Base-by-base conservation (phyloP, 2,329 filamentous ascomycete genomes). In the Aspergillus aculeatus region DNA sequence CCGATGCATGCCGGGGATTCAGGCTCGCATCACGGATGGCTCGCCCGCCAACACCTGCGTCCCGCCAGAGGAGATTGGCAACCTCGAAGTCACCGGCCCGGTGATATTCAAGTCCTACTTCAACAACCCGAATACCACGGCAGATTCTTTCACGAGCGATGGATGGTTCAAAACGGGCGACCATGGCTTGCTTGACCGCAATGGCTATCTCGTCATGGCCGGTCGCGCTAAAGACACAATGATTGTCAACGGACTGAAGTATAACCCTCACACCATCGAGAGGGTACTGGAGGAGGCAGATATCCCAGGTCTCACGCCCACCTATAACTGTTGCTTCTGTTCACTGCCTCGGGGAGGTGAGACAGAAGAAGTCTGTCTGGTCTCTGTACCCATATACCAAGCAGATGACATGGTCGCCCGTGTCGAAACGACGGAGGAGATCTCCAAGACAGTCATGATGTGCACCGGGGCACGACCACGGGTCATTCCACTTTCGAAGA, bases 181-280 rank as follows among this genome's bases (percentile, higher is more conserved):
- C 32, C 38, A 48, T n/a, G 67, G 35, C 3, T 54, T 19, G 4
- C 56, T 66, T n/a, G 62, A 65, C 41, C 24, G 44, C 9, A 48
- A 31, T 5, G 65, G 66, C 2, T 26, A 56, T 47, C 55, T 68
- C 4, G 41, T 38, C 6, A 51, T 68, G 19, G 26, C 48, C 7
- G 65, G 66, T 19, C 53, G 64, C 14, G 41, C 50, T 23, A 81
- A 81, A 60, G 81, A 83, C 12, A 62, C 70, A 3, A 74, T 83
- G 41, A 81, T 76, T 58, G 73, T 83, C 60, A 83, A 83, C 59
- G 80, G 80, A 0, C 69, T 81, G 53, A 83, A 82, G 23, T 71
- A 76, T 38, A 62, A 60, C 26, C 69, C 76, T 0, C 54, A 69
- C 3, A 77, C 77, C 9, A 64, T 84, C 2, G 75, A 82, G 47